Conservation (phyloP, 1,284 basidiomycete genomes). For the Ganoderma multipileum region DNA sequence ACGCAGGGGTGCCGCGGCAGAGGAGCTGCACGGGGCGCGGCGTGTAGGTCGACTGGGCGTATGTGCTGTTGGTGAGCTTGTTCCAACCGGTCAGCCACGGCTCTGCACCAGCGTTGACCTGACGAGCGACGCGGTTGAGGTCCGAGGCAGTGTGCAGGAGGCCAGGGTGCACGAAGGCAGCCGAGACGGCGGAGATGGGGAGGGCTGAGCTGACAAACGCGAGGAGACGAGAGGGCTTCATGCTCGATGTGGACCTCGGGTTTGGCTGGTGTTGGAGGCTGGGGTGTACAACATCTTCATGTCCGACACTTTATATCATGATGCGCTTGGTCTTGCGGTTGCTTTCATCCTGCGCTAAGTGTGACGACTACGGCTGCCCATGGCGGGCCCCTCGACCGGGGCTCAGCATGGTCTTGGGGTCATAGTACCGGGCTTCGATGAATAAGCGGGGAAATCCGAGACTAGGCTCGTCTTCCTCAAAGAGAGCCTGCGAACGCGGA, state of each 20-base stretch:
- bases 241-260: background rate
- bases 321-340: background rate
- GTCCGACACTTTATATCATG: background rate
- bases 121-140: constrained; percentile 2
- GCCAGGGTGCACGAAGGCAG: constrained; percentile 16
- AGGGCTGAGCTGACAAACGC: background rate
- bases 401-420: background rate
- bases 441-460: background rate
- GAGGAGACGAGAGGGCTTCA: constrained; percentile 6
- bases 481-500: background rate
- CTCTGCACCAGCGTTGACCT: constrained; percentile 7
- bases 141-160: constrained; percentile 14
- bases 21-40: constrained; percentile 10
- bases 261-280: background rate
- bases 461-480: background rate
- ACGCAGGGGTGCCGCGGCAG: constrained; percentile 10
- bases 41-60: constrained; percentile 15
- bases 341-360: background rate
- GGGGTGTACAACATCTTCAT: background rate
- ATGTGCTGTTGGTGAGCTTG: constrained; percentile 16
- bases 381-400: background rate
- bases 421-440: background rate
- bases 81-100: constrained; percentile 18
- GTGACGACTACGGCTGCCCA: background rate
- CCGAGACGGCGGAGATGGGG: background rate